Percentiles rank a stretch among this genome's conserved stretches.
phyloP scores from a whole-genome alignment of 2,329 filamentous ascomycete genomes.

The Neoarthrinium moseri region DNA sequence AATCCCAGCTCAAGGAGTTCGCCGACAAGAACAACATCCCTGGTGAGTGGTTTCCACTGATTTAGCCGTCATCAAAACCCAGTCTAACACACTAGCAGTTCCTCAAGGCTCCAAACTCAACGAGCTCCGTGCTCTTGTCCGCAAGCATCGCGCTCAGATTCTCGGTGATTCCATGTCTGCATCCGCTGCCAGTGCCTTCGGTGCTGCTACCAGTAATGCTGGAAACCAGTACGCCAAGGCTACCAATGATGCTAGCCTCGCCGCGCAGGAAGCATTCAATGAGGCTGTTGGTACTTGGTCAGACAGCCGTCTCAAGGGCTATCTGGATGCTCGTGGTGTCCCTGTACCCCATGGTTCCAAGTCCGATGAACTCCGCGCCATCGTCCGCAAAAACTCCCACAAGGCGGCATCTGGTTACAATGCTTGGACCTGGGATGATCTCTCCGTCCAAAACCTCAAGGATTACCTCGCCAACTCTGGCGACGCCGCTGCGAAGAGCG shows the following conservation, averaged over 20 bases:
- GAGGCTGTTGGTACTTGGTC: slow-evolving; percentile 64
- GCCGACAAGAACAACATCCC: slow-evolving; percentile 83
- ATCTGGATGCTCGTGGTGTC: slow-evolving; percentile 73
- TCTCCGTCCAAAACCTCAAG: slow-evolving; percentile 69
- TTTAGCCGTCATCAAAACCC: neutral
- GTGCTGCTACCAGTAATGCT: slow-evolving; percentile 72
- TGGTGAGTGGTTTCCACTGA: slow-evolving; percentile 25
- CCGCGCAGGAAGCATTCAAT: slow-evolving; percentile 67
- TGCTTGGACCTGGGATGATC: slow-evolving; percentile 79
- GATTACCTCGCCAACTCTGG: slow-evolving; percentile 52
- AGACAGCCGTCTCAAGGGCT: slow-evolving; percentile 74
- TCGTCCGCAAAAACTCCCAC: slow-evolving; percentile 72
- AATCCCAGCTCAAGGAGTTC: slow-evolving; percentile 87
- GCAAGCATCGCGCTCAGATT: slow-evolving; percentile 77
- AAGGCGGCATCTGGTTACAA: slow-evolving; percentile 67
- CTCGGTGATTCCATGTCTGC: slow-evolving; percentile 62
- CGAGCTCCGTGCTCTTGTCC: slow-evolving; percentile 84
- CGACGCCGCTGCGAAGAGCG: slow-evolving; percentile 55
- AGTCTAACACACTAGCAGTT: slow-evolving; percentile 50
- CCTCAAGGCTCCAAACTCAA: slow-evolving; percentile 90
- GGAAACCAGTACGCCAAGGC: slow-evolving; percentile 76
- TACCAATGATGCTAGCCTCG: slow-evolving; percentile 64
- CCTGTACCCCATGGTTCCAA: slow-evolving; percentile 72
- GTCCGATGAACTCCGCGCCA: slow-evolving; percentile 69
- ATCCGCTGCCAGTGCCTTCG: slow-evolving; percentile 60